phyloP scores from a whole-genome alignment of 768 basidiomycete genomes.

The Tricholoma sp. region DNA sequence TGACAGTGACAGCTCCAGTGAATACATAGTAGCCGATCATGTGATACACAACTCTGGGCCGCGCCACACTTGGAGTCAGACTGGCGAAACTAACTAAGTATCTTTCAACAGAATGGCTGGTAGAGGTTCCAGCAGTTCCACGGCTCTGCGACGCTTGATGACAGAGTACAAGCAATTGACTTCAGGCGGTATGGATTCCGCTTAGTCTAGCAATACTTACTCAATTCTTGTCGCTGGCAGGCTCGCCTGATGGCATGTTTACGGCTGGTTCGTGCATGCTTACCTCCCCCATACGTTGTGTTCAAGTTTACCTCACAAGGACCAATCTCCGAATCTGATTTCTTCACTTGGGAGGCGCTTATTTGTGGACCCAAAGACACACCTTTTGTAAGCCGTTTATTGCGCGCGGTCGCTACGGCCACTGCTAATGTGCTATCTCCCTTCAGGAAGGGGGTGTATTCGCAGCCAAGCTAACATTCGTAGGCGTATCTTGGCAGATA shows the following conservation, averaged over 20 bases:
- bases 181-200: constrained; percentile 53
- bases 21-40: not conserved
- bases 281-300: not conserved
- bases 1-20: no score
- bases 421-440: not conserved
- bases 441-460: constrained; percentile 91
- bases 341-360: constrained; percentile 95
- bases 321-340: constrained; percentile 86
- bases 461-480: constrained; percentile 87
- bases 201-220: constrained; percentile 3
- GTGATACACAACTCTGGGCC: not conserved
- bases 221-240: constrained; percentile 27
- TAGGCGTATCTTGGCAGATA: constrained; percentile 35
- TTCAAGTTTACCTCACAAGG: constrained; percentile 37
- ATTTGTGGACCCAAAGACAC: constrained; percentile 93
- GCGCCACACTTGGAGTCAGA: not conserved
- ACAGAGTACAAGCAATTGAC: constrained; percentile 89
- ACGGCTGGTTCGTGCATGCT: constrained; percentile 59
- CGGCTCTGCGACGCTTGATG: constrained; percentile 84
- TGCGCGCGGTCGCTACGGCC: not conserved
- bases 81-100: not conserved
- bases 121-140: constrained; percentile 51
- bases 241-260: constrained; percentile 93
- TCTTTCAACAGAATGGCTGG: constrained; percentile 38
- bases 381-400: constrained; percentile 64